Percentiles rank a stretch among this genome's conserved stretches.
Conservation (phyloP, 2,329 filamentous ascomycete genomes). For the Colletotrichum sp. region DNA sequence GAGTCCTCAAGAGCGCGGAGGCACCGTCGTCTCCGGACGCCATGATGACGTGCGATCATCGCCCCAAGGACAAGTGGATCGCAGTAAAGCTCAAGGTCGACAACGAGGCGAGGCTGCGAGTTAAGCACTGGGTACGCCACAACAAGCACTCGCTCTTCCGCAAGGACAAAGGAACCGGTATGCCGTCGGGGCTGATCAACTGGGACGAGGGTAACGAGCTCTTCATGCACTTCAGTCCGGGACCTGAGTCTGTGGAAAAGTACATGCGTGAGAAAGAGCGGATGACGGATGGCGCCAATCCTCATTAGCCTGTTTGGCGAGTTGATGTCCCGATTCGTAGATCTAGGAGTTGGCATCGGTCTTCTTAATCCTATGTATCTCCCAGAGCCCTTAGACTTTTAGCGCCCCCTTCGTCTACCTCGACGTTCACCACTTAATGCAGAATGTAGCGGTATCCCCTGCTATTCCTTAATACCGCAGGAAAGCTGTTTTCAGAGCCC, state of each 20-base stretch:
- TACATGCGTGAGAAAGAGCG: slow-evolving; percentile 2
- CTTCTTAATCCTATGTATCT: neutral
- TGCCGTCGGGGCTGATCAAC: slow-evolving; percentile 31
- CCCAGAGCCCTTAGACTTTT: neutral
- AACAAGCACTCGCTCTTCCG: slow-evolving; percentile 28
- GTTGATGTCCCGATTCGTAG: neutral
- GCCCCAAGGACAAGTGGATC: slow-evolving; percentile 63
- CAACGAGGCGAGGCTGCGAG: slow-evolving; percentile 59
- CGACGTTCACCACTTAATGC: neutral
- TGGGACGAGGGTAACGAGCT: slow-evolving; percentile 33
- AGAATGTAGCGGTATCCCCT: neutral
- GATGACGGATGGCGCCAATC: neutral
- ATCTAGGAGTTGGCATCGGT: neutral
- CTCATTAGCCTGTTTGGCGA: neutral
- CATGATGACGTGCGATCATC: slow-evolving; percentile 55
- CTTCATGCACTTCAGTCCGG: slow-evolving; percentile 37
- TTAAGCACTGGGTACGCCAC: slow-evolving; percentile 48
- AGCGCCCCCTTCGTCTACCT: neutral
- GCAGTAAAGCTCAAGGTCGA: slow-evolving; percentile 62
- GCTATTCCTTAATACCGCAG: neutral
- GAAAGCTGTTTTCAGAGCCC: neutral
- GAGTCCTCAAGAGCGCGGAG: slow-evolving; percentile 48
- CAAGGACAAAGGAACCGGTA: slow-evolving; percentile 34
- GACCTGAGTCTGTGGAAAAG: slow-evolving; percentile 25
- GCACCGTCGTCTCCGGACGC: slow-evolving; percentile 33